Conservation (phyloP, 176 grass and related monocot genomes). For the Aegilops longissima region DNA sequence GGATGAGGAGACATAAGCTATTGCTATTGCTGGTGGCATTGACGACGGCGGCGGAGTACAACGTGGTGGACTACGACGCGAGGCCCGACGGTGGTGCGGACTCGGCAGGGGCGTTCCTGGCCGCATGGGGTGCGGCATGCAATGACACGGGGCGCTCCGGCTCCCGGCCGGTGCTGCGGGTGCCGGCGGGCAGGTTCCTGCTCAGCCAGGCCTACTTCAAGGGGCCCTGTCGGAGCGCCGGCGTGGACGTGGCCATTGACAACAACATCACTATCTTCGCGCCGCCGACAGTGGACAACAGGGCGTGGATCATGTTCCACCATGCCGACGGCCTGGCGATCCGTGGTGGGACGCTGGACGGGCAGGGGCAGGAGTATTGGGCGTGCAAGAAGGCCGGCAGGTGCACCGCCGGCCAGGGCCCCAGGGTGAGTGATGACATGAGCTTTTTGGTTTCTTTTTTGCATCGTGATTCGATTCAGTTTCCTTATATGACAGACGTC, state of each 20-base stretch:
- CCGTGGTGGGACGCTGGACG: slow-evolving; percentile 50
- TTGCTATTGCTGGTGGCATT: not conserved
- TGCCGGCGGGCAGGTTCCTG: slow-evolving; percentile 51
- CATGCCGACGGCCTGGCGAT: slow-evolving; percentile 53
- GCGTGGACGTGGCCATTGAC: slow-evolving; percentile 33
- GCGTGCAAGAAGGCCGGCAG: slow-evolving; percentile 44
- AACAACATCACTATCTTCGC: slow-evolving; percentile 42
- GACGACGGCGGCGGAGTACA: slow-evolving; percentile 24
- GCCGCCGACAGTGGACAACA: slow-evolving; percentile 19
- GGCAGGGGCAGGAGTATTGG: slow-evolving; percentile 44
- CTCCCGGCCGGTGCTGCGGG: slow-evolving; percentile 36
- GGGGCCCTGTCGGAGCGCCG: slow-evolving; percentile 51
- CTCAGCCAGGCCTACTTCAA: slow-evolving; percentile 42
- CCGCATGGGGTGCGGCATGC: slow-evolving; percentile 55
- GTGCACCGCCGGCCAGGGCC: slow-evolving; percentile 22
- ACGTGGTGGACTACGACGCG: slow-evolving; percentile 55
- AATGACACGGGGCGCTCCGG: not conserved
- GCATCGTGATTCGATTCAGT: not conserved
- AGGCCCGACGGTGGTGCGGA: slow-evolving; percentile 29
- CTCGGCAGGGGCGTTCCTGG: slow-evolving; percentile 33
- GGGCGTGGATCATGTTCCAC: slow-evolving; percentile 64
- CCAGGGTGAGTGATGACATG: slow-evolving; percentile 34
- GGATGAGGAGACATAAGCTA: not conserved
- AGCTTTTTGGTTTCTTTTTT: not conserved
- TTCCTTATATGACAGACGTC: not conserved